Percentiles rank a stretch among this genome's conserved stretches.
Conservation (phyloP, 768 basidiomycete species). For the Mycena haematopus region DNA sequence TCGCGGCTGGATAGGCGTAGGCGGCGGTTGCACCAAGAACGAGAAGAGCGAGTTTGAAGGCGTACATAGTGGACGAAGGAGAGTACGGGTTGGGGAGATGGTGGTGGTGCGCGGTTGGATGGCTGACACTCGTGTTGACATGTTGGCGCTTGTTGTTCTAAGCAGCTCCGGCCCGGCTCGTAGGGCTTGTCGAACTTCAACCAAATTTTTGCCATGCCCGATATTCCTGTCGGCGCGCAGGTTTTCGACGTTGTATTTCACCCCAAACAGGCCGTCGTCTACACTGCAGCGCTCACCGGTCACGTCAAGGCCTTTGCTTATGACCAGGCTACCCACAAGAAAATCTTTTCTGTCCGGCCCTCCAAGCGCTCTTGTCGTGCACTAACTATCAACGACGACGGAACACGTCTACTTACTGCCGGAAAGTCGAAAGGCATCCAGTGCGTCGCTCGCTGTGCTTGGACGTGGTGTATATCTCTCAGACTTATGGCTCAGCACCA, state of each 20-base stretch:
- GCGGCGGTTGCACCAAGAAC: constrained; percentile 4
- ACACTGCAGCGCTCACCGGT: constrained; percentile 81
- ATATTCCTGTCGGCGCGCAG: constrained; percentile 77
- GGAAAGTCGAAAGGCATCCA: constrained; percentile 83
- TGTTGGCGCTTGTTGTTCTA: not conserved
- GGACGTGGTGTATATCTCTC: constrained; percentile 13
- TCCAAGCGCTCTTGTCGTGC: constrained; percentile 87
- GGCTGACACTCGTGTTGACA: constrained; percentile 8
- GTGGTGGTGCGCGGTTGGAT: constrained; percentile 9
- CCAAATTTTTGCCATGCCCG: constrained; percentile 44
- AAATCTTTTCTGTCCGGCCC: constrained; percentile 68
- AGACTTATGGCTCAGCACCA: constrained; percentile 49
- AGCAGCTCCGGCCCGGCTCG: too few species aligned
- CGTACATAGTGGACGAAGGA: constrained; percentile 16
- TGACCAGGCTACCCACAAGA: constrained; percentile 64
- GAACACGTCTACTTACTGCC: constrained; percentile 72
- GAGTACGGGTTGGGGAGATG: not conserved
- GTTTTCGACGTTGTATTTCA: constrained; percentile 93
- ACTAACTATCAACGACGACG: constrained; percentile 70
- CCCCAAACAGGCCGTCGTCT: constrained; percentile 73
- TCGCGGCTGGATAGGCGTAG: constrained; percentile 21
- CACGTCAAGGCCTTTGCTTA: constrained; percentile 84
- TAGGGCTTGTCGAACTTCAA: too few species aligned
- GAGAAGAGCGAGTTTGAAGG: constrained; percentile 19
- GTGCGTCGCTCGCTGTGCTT: constrained; percentile 52